A percentile compares a stretch with the other conserved stretches of the same genome.
Conservation (phyloP, 495 filamentous ascomycete species). For the Aspergillus steynii region DNA sequence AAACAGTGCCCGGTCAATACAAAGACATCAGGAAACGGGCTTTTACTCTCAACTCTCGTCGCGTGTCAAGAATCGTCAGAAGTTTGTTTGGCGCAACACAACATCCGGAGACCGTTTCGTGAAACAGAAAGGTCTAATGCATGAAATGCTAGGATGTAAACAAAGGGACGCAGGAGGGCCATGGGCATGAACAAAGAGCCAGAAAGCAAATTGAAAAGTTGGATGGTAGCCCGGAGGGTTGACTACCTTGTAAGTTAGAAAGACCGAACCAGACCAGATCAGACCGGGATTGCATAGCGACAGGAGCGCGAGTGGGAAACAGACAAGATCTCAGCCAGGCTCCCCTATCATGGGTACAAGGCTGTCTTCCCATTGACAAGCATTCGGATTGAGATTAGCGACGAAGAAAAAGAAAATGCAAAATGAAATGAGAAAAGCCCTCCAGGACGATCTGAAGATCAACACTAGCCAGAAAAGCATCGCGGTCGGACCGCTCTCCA, state of each 20-base stretch:
- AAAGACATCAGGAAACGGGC: constrained; percentile 2
- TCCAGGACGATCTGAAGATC: neutral
- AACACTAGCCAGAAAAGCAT: neutral
- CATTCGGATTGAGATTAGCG: neutral
- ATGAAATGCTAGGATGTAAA: constrained; percentile 20
- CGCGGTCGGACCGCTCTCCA: neutral
- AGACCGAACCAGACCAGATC: neutral
- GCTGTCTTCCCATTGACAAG: neutral
- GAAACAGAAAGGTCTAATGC: constrained; percentile 23
- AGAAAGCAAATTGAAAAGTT: neutral
- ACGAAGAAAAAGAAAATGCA: neutral
- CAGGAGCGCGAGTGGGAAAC: neutral
- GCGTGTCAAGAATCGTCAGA: constrained; percentile 22
- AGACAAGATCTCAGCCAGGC: neutral
- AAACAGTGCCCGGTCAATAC: neutral
- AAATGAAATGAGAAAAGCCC: neutral
- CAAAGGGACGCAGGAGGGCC: constrained; percentile 1
- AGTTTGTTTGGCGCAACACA: constrained; percentile 27
- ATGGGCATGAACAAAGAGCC: constrained; percentile 3
- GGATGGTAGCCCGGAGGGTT: constrained; percentile 7
- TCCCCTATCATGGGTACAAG: neutral
- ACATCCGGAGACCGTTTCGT: constrained; percentile 30
- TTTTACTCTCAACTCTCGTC: neutral
- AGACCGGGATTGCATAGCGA: constrained; percentile 3
- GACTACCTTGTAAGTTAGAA: constrained; percentile 7